Conservation (phyloP, 495 filamentous ascomycete genomes). For the Penicillium verhagenii region DNA sequence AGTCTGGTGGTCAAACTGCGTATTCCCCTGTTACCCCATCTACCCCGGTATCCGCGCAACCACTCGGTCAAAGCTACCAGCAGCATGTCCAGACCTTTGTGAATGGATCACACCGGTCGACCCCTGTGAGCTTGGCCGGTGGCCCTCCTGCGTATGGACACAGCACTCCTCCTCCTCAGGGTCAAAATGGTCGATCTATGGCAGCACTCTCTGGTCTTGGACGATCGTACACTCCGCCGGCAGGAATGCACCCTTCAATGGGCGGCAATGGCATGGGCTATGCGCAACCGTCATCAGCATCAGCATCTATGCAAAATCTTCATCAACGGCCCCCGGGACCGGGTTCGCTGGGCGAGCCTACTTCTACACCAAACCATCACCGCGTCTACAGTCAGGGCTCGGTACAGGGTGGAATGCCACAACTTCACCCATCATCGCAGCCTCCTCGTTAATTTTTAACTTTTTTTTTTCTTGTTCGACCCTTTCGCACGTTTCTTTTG, state of each 20-base stretch:
- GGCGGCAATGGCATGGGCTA: constrained; percentile 33
- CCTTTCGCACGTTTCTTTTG: neutral
- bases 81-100: constrained; percentile 46
- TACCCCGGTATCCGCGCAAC: constrained; percentile 23
- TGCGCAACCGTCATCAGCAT: constrained; percentile 22
- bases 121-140: constrained; percentile 30
- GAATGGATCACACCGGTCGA: constrained; percentile 35
- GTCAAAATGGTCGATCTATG: constrained; percentile 31
- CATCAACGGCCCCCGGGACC: constrained; percentile 35
- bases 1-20: constrained; percentile 22
- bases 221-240: constrained; percentile 43
- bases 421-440: neutral
- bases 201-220: constrained; percentile 32
- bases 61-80: constrained; percentile 35
- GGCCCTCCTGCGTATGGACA: constrained; percentile 34
- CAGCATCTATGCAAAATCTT: constrained; percentile 31
- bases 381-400: constrained; percentile 40
- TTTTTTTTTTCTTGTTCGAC: neutral
- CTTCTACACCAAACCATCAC: constrained; percentile 34
- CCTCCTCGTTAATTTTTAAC: neutral
- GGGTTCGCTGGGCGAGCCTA: constrained; percentile 25
- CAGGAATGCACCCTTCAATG: constrained; percentile 33
- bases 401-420: neutral
- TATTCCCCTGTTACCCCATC: constrained; percentile 29
- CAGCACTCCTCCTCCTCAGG: constrained; percentile 37